phyloP scores from a whole-genome alignment of 345 rosid species.

The Lumnitzera littorea region DNA sequence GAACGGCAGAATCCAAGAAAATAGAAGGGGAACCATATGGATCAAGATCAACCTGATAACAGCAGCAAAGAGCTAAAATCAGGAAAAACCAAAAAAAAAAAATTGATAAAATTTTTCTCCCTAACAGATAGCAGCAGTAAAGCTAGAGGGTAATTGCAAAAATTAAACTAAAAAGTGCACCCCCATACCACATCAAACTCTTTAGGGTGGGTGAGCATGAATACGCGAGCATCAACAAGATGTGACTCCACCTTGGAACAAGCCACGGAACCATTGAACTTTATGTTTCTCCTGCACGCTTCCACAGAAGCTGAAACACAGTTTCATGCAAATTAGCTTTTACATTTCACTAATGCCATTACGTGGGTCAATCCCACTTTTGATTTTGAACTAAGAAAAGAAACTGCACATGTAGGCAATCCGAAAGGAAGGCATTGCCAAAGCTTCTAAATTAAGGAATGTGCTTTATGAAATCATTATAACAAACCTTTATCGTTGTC shows the following conservation, averaged over 20 bases:
- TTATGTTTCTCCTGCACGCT: constrained; percentile 86
- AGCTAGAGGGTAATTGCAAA: not conserved
- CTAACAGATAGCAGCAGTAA: not conserved
- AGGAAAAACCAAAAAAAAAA: not conserved
- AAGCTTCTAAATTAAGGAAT: not conserved
- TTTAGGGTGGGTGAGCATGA: constrained; percentile 91
- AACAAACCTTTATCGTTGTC: constrained; percentile 85
- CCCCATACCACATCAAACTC: constrained; percentile 85
- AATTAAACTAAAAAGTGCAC: not conserved
- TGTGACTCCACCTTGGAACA: constrained; percentile 86
- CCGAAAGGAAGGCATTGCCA: not conserved
- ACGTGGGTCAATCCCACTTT: not conserved
- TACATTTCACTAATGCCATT: not conserved
- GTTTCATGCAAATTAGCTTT: constrained; percentile 4
- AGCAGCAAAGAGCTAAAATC: not conserved
- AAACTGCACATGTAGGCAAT: not conserved
- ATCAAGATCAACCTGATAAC: constrained; percentile 90
- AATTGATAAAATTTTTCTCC: not conserved
- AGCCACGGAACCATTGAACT: constrained; percentile 87
- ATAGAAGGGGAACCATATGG: constrained; percentile 97
- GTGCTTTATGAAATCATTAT: not conserved
- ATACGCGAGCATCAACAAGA: constrained; percentile 91
- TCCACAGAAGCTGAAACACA: constrained; percentile 64
- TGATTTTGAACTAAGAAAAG: no score
- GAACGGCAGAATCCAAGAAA: constrained; percentile 95